phyloP scores from a whole-genome alignment of 495 filamentous ascomycete genomes.

The Delitschia confertaspora region DNA sequence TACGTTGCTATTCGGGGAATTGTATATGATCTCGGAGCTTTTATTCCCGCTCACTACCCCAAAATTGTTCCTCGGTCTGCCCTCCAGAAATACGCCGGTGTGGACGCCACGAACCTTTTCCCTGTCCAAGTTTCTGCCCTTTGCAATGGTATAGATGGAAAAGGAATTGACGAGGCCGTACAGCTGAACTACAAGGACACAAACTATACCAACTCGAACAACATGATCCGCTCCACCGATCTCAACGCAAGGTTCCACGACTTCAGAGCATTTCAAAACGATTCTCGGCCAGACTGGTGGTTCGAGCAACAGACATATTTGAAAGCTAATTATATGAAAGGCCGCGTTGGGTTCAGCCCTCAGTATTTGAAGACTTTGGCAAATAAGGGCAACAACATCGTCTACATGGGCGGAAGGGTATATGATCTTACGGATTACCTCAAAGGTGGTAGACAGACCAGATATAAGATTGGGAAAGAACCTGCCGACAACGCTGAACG shows the following conservation, averaged over 20 bases:
- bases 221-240: slow-evolving; percentile 57
- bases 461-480: slow-evolving; percentile 43
- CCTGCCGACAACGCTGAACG: slow-evolving; percentile 39
- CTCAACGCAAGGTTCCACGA: slow-evolving; percentile 78
- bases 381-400: slow-evolving; percentile 55
- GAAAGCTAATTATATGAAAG: slow-evolving; percentile 71
- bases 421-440: slow-evolving; percentile 90
- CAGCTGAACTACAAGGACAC: slow-evolving; percentile 69
- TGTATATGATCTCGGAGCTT: slow-evolving; percentile 74
- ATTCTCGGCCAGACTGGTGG: slow-evolving; percentile 84
- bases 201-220: slow-evolving; percentile 61
- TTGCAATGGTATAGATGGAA: slow-evolving; percentile 65
- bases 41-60: slow-evolving; percentile 70
- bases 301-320: slow-evolving; percentile 72
- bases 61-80: slow-evolving; percentile 56
- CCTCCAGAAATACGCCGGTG: slow-evolving; percentile 71
- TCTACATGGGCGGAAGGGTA: slow-evolving; percentile 67
- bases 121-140: slow-evolving; percentile 90
- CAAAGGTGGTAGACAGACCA: slow-evolving; percentile 59
- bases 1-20: slow-evolving; percentile 79
- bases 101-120: slow-evolving; percentile 80
- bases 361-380: slow-evolving; percentile 67
- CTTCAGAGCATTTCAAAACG: slow-evolving; percentile 75
- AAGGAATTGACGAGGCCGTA: slow-evolving; percentile 55
- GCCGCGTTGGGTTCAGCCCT: slow-evolving; percentile 75